Percentiles rank a stretch among this genome's conserved stretches.
Conservation (phyloP, 768 basidiomycete species). For the Crepidotus variabilis region DNA sequence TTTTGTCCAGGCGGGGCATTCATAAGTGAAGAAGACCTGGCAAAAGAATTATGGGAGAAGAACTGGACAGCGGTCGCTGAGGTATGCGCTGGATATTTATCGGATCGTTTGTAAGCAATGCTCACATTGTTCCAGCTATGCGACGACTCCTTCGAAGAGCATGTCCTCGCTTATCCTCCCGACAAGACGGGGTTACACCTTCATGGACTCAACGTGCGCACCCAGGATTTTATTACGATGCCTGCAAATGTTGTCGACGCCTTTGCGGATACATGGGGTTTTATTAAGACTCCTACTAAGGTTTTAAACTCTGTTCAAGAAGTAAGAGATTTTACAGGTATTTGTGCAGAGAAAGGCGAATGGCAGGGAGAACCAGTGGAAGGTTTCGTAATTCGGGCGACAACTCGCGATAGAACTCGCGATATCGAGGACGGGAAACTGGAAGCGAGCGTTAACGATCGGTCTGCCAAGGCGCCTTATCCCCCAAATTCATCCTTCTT, state of each 20-base stretch:
- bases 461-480: conserved; percentile 69
- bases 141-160: conserved; percentile 96
- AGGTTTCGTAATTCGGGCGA: conserved; percentile 89
- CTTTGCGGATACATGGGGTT: conserved; percentile 90
- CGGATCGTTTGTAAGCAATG: background rate
- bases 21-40: conserved; percentile 72
- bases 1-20: too few species aligned
- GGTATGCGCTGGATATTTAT: conserved; percentile 38
- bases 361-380: conserved; percentile 88
- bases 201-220: conserved; percentile 81
- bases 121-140: conserved; percentile 65
- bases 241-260: conserved; percentile 61
- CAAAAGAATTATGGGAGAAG: conserved; percentile 68
- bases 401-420: conserved; percentile 36
- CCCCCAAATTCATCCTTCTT: conserved; percentile 82
- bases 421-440: conserved; percentile 34
- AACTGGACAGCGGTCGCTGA: conserved; percentile 91
- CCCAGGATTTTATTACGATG: conserved; percentile 66
- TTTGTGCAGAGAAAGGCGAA: conserved; percentile 59
- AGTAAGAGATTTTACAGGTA: conserved; percentile 70
- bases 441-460: conserved; percentile 32
- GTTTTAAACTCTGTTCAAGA: conserved; percentile 57
- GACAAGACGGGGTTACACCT: conserved; percentile 88
- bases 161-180: conserved; percentile 80
- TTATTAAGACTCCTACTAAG: conserved; percentile 71